These are phyloP conservation scores for Aspergillus hortae DNA, from an alignment of 2,329 filamentous ascomycete species.

Conservation along the genomic window DNA sequence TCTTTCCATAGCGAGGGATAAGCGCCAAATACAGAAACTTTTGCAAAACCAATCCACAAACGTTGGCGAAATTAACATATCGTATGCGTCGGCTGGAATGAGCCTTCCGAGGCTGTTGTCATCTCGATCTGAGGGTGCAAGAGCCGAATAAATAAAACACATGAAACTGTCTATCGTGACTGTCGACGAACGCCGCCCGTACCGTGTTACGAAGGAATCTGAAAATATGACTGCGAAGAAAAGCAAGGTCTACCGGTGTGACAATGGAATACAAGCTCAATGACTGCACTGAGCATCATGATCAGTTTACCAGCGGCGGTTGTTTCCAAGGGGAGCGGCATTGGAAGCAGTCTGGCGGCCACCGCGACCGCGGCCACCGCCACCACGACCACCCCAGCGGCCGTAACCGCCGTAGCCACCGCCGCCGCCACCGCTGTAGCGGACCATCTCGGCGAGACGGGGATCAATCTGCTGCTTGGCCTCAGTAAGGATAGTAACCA, in stretches of 20 bases:
- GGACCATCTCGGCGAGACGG: conserved; percentile 90
- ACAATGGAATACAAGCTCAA: conserved; percentile 25
- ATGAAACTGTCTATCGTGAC: conserved; percentile 35
- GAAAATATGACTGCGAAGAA: conserved; percentile 16
- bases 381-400: conserved; percentile 60
- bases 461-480: conserved; percentile 98
- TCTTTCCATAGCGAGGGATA: neutral
- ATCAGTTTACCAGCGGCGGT: conserved; percentile 54
- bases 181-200: conserved; percentile 36
- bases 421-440: conserved; percentile 76
- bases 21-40: neutral
- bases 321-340: conserved; percentile 54
- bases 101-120: neutral
- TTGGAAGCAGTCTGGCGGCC: conserved; percentile 57
- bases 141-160: conserved; percentile 16
- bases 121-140: neutral
- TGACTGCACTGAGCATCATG: conserved; percentile 19
- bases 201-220: conserved; percentile 31
- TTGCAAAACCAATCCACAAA: neutral
- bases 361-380: conserved; percentile 50
- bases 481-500: conserved; percentile 87
- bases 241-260: conserved; percentile 28
- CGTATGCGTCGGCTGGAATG: neutral
- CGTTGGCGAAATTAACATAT: neutral
- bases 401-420: conserved; percentile 59